A percentile compares a stretch with the other conserved stretches of the same genome.
phyloP scores from a whole-genome alignment of 1,139 yeast genomes.

The Geotrichum fermentans region DNA sequence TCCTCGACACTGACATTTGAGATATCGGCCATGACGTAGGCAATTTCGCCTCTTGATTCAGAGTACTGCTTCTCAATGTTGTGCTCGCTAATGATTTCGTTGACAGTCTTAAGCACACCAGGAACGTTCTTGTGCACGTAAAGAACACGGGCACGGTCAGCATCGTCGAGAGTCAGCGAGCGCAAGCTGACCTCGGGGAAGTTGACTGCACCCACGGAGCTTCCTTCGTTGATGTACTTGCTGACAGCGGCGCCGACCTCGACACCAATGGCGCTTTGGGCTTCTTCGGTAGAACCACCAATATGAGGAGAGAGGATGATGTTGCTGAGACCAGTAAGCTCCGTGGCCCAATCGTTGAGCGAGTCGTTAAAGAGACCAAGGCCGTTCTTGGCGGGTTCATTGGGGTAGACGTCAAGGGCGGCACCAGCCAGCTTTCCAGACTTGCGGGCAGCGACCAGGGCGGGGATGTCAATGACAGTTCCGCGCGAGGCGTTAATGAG shows the following conservation, averaged over 20 bases:
- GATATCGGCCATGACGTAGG: slow-evolving; percentile 97
- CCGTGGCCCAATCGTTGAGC: slow-evolving; percentile 79
- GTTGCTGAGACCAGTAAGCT: slow-evolving; percentile 75
- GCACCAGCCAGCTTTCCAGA: slow-evolving; percentile 96
- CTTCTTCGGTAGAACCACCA: slow-evolving; percentile 99
- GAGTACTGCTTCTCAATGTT: slow-evolving; percentile 97
- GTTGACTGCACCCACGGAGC: slow-evolving; percentile 93
- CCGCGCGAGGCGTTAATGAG: slow-evolving; percentile 97
- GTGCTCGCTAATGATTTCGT: slow-evolving; percentile 89
- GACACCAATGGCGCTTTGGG: slow-evolving; percentile 94
- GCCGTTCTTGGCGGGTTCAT: slow-evolving; percentile 97
- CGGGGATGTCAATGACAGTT: slow-evolving; percentile 93
- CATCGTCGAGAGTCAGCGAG: slow-evolving; percentile 82
- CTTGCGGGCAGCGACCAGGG: slow-evolving; percentile 85
- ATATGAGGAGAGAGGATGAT: slow-evolving; percentile 94
- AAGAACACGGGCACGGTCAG: slow-evolving; percentile 79
- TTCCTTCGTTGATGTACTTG: slow-evolving; percentile 93
- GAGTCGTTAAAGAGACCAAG: slow-evolving; percentile 66
- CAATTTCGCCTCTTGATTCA: slow-evolving; percentile 92
- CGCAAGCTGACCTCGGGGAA: slow-evolving; percentile 97
- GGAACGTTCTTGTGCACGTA: slow-evolving; percentile 98
- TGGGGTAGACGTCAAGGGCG: slow-evolving; percentile 93
- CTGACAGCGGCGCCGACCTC: slow-evolving; percentile 86
- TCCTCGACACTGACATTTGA: slow-evolving; percentile 78
- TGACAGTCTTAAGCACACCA: slow-evolving; percentile 96